Conservation (phyloP, 345 rosid genomes). For the Rubroshorea leprosula region DNA sequence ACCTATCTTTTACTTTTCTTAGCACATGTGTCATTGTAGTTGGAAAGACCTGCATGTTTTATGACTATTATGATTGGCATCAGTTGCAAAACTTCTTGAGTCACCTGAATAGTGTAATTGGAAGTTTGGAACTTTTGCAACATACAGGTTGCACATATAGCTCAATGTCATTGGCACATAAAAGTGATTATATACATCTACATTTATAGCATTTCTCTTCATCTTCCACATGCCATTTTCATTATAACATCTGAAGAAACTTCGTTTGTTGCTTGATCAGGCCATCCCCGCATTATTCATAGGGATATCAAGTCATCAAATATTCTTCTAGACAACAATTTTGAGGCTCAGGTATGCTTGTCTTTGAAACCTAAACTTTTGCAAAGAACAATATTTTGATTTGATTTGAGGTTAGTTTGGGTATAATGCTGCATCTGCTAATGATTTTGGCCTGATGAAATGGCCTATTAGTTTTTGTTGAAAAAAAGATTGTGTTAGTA, state of each 20-base stretch:
- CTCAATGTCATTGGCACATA: too few relatives aligned
- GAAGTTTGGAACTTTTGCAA: too few relatives aligned
- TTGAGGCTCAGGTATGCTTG: constrained; percentile 75
- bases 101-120: not conserved
- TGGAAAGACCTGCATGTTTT: not conserved
- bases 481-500: not conserved
- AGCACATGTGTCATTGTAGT: not conserved
- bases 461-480: constrained; percentile 2
- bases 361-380: constrained; percentile 14
- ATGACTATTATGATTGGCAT: not conserved
- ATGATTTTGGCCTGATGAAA: constrained; percentile 5
- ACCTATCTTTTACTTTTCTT: not conserved
- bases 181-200: too few relatives aligned
- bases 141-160: too few relatives aligned
- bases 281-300: constrained; percentile 98
- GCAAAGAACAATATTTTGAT: not conserved
- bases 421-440: not conserved
- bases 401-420: constrained; percentile 4
- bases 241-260: constrained; percentile 6
- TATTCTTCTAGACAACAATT: constrained; percentile 79
- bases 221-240: not conserved
- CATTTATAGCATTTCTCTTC: not conserved
- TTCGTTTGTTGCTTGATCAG: constrained; percentile 29
- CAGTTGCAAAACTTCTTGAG: not conserved
- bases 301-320: constrained; percentile 97